Base-by-base conservation (phyloP, 2,329 filamentous ascomycete genomes). In the Salinomyces thailandicus region DNA sequence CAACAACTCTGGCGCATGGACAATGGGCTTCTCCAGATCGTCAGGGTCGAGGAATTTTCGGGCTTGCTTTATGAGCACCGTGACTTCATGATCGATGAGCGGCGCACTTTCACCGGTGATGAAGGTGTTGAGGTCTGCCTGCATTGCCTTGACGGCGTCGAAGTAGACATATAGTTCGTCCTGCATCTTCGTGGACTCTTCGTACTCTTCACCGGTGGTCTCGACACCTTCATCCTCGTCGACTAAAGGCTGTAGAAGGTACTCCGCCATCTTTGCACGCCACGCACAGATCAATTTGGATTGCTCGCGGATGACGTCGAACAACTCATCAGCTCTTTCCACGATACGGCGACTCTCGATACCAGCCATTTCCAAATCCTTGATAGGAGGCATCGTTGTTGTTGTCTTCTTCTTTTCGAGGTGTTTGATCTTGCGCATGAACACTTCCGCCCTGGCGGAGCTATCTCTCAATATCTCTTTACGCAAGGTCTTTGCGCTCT, bases 91-190 rank as follows among this genome's bases (percentile, higher is more conserved):
- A 34, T 76, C 74, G 19, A 86, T 72, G 3, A 93, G 73, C 19
- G 73, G 67, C 47, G 91, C 93, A n/a, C 68, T 69, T 41, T 85
- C 72, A 0, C 89, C 89, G 2, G 80, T 81, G 12, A 95, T 68
- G 18, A 78, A 75, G 44, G 81, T 76, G 44, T 81, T 76, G 9
- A 89, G 77, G 59, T 96, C 87, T 5, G 84, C 79, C 38, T 91
- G 73, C 32, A 81, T 69, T 0, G 81, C 76, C 41, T 85, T 73
- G 18, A 95, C 66, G 6, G 75, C 78, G 54, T 86, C 78, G 39
- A 93, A 81, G 52, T 93, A 93, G 5, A 83, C 83, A 60, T 89
- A 84, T 28, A 95, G 73, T 54, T 93, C 78, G 43, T 95, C 89
- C 60, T 96, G 89, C 31, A 80, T 73, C 56, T 84, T 84, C 0